Evolutionary conservation across 495 filamentous ascomycete genomes (phyloP), one percentile per base, ranked within the genome.

Genomic region (Lasiosphaeria hispida): DNA sequence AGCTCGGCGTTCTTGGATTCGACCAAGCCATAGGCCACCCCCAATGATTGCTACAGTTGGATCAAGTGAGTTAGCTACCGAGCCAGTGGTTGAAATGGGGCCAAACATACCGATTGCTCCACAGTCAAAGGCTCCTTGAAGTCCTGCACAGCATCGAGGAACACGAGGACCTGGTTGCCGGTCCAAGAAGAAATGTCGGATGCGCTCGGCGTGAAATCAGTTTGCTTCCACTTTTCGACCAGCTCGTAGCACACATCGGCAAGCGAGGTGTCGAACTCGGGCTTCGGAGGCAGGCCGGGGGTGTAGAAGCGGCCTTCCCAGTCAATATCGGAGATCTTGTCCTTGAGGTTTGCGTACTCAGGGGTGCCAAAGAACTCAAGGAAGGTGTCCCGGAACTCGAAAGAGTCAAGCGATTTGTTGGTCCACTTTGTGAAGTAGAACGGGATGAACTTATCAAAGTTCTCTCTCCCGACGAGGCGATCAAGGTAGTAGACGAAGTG

Each of bases 401-500:
- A 92, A 0, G 91, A 95, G 65, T 96, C 90, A 8, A 98, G 79
- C 4, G 91, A 96, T 64, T 89, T 90, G 56, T 81, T 77, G 37
- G 86, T 80, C 78, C 85, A 97, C 10, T 74, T 86, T n/a, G 77
- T 85, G 70, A 97, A 97, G 72, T 97, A 97, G 70, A 96, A 83
- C 37, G 92, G 92, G 62, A 98, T 96, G 73, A 96, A 98, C 59
- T 83, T 86, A 77, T 97, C 87, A 74, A 91, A 98, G 65, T 90
- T 87, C 40, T 85, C 77, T 62, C 89, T 87, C n/a, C 92, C 91
- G 2, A 98, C 77, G 9, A 94, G 78, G 33, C 84, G 86, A 60
- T 98, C 94, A 8, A 98, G 80, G 61, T 89, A 82, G 69, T 87
- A 96, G 51, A 98, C 69, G 48, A 79, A 77, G 58, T 80, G 74